Evolutionary conservation across 768 basidiomycete genomes (phyloP).

Genomic region (Tremella mesenterica): DNA sequence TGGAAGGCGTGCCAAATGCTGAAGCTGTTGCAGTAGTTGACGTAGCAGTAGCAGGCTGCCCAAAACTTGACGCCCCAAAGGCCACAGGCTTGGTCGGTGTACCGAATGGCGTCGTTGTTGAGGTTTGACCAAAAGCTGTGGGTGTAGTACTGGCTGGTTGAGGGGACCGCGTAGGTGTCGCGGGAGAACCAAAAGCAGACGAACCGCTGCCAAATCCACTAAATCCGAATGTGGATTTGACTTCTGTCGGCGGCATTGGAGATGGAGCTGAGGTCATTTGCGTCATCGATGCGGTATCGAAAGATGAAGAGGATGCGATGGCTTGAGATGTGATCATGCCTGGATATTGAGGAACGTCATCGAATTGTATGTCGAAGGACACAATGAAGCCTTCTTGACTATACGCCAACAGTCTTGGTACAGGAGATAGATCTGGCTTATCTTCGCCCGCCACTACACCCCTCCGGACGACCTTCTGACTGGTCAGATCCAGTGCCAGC

Average conservation of each 20-base stretch:
- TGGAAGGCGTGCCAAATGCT: constrained; percentile 24
- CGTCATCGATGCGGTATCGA: not conserved
- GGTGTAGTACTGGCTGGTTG: too few relatives aligned
- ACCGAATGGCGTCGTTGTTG: constrained; percentile 5
- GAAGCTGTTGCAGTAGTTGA: constrained; percentile 8
- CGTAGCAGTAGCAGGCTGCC: constrained; percentile 19
- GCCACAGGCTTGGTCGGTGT: not conserved
- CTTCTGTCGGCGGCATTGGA: constrained; percentile 22
- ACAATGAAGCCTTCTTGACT: constrained; percentile 45
- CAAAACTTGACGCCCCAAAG: constrained; percentile 43
- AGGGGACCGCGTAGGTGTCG: too few relatives aligned
- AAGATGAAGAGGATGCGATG: constrained; percentile 9
- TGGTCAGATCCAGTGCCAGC: constrained; percentile 45
- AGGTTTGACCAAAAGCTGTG: not conserved
- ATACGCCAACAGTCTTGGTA: constrained; percentile 39
- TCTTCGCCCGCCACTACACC: constrained; percentile 43
- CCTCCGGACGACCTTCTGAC: constrained; percentile 25
- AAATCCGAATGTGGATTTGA: constrained; percentile 32
- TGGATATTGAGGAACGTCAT: constrained; percentile 27
- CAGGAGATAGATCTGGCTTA: constrained; percentile 35
- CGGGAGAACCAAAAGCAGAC: constrained; percentile 12
- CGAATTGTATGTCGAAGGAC: constrained; percentile 40
- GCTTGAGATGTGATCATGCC: constrained; percentile 33
- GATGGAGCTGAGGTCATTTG: not conserved
- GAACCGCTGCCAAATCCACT: constrained; percentile 10